Base-by-base conservation (phyloP, 495 filamentous ascomycete genomes). In the Hypoxylon fuscum region DNA sequence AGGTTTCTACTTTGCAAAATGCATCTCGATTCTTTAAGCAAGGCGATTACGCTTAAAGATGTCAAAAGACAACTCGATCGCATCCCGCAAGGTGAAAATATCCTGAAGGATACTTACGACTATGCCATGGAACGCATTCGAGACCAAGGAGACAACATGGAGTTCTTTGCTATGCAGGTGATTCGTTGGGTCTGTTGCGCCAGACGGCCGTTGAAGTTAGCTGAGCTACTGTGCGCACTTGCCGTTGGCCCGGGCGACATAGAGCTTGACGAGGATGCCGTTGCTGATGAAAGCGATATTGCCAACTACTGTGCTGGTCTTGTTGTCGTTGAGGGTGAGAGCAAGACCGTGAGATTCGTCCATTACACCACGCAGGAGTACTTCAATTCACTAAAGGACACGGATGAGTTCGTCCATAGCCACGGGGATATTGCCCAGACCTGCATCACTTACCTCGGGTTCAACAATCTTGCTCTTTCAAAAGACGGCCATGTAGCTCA, bases 1-100 rank as follows among this genome's bases (percentile, higher is more conserved):
- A 76, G 77, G 77, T 79, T 81, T 51, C 64, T 81, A 5, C 66
- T 79, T 25, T 74, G 76, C 38, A 71, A 60, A 54, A 69, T 77
- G 37, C 72, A 77, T 51, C 44, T 78, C 3, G 73, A 75, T 47
- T 69, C 72, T 23, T 57, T 81, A n/a, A 64, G 40, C 14, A 68
- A 69, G 31, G 69, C 75, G 40, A 62, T 71, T n/a, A 74, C 65
- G n/a, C 44, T 64, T 3, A 69, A 66, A 38, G 72, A 68, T 1
- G 21, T 78, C 21, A 60, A 59, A 21, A 46, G 58, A 7, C 69
- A 72, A 22, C 52, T 79, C 9, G 12, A 27, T 1, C 50, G 55
- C 7, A 64, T 67, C 42, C 64, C 64, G 2, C n/a, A 46, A 17
- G 64, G 66, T 17, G 50, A 73, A 53, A 63, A 64, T 31, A 49